Base-by-base conservation (phyloP, 2,329 filamentous ascomycete genomes). In the Colletotrichum siamense region DNA sequence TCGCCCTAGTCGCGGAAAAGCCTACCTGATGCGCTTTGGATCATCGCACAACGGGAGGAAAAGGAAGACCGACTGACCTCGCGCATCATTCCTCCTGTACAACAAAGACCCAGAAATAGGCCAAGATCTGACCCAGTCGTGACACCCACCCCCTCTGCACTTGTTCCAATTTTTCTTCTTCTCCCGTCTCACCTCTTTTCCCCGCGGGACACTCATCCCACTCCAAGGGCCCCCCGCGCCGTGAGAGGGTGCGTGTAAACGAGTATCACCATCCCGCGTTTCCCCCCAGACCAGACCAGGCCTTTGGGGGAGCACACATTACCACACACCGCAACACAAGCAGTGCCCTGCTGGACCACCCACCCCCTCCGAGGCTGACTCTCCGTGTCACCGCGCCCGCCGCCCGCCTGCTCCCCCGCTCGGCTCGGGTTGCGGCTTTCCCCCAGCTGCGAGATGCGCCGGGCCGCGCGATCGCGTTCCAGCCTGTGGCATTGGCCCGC, bases 401-500 rank as follows among this genome's bases (percentile, higher is more conserved):
- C 68, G 57, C 36, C 68, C 28, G n/a, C 57, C 26, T 24, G 24
- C 26, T 34, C n/a, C 36, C 49, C 70, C 71, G 57, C 57, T 64
- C 70, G 70, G 64, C 44, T 76, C 64, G 64, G 64, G 24, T 69
- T 73, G 28, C 73, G 64, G 70, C 57, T 44, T 76, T 49, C 9
- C 44, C 26, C 64, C 68, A 57, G 32, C 57, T 69, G 44, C 64
- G 28, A 73, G 34, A 76, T 76, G 71, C 44, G 73, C 65, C 70
- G 64, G 57, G 64, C 73, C 73, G 73, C 59, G 64, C 64, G 70
- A 76, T 76, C 64, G 73, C 64, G 69, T 52, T 28, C 59, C 59
- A 61, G 44, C 70, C 30, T 49, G 59, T 49, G 44, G 34, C 49
- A 73, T 69, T 76, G 44, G 73, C 32, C 34, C 24, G 59, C 44